A percentile compares a stretch with the other conserved stretches of the same genome.
These are phyloP conservation scores for Populus davidiana DNA, from an alignment of 345 rosid genomes.

Conservation along the genomic window DNA sequence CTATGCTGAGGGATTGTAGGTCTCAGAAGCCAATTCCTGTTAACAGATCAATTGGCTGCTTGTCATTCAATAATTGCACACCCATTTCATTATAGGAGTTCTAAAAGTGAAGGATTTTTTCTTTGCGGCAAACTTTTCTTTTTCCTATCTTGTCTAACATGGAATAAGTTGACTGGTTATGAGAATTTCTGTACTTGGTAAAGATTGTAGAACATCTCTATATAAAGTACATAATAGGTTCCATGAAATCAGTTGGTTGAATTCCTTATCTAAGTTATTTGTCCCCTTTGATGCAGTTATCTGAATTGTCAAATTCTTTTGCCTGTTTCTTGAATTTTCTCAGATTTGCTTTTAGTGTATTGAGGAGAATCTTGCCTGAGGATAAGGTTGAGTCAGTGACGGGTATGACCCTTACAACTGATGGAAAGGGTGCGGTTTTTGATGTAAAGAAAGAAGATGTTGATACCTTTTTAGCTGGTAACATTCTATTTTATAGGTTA, in stretches of 20 bases:
- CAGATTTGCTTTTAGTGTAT: conserved; percentile 60
- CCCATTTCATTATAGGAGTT: neutral
- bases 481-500: neutral
- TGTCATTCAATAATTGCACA: neutral
- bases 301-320: neutral
- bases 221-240: too few relatives aligned
- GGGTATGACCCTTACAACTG: conserved; percentile 75
- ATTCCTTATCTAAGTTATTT: neutral
- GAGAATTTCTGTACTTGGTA: neutral
- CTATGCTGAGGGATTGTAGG: neutral
- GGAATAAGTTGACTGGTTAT: neutral
- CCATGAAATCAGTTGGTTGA: neutral
- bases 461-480: conserved; percentile 63
- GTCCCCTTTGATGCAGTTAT: neutral
- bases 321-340: conserved; percentile 1
- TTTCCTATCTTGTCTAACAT: neutral
- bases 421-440: conserved; percentile 80
- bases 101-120: neutral
- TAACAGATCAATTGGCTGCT: neutral
- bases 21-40: neutral
- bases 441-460: conserved; percentile 65
- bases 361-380: conserved; percentile 89
- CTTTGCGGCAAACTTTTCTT: neutral
- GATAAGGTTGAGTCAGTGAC: conserved; percentile 75
- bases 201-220: neutral